Evolutionary conservation across 768 basidiomycete genomes (phyloP), one percentile per base, ranked within the genome.

Genomic region (Leccinum aurantiacum): DNA sequence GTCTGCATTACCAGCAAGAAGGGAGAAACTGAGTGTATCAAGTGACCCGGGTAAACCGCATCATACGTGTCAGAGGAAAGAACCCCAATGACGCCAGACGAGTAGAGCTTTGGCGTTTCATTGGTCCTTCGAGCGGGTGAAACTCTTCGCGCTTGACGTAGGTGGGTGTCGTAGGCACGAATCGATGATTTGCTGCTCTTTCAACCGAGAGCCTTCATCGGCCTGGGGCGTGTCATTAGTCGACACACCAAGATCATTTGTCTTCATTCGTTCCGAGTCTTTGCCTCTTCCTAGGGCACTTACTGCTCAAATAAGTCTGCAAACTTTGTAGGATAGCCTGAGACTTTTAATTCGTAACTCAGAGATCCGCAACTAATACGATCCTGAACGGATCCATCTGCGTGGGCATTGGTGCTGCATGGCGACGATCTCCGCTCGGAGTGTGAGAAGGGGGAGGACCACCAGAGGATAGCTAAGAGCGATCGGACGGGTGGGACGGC

Each of bases 101-200:
- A 24, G 29, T 60, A 58, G 47, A 13, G 56, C 64, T 59, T 62
- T 52, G 65, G 52, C 68, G 64, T 35, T 55, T 66, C 17, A 27
- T 3, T 2, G 57, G 63, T 9, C 48, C 57, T 24, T 58, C 58
- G 2, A 29, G 57, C 2, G 38, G 7, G 5, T 49, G 27, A 2
- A 31, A 19, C 24, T 53, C 63, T 15, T 49, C 59, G 19, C 54
- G 60, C 50, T 50, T 49, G 49, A 15, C 31, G 9, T 57, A 22
- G 2, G 53, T 46, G 25, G 57, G 53, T 7, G 65, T 58, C 2
- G 58, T 44, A 25, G 25, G 25, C 25, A 25, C 25, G 25, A 25
- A 25, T 25, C 25, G 25, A 25, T 25, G 25, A 25, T 25, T 25
- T 25, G 25, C 25, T 25, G 25, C 25, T 25, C 25, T 25, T 25